Evolutionary conservation across 148 eudicot species (phyloP).

Genomic region (Spergularia bocconei): DNA sequence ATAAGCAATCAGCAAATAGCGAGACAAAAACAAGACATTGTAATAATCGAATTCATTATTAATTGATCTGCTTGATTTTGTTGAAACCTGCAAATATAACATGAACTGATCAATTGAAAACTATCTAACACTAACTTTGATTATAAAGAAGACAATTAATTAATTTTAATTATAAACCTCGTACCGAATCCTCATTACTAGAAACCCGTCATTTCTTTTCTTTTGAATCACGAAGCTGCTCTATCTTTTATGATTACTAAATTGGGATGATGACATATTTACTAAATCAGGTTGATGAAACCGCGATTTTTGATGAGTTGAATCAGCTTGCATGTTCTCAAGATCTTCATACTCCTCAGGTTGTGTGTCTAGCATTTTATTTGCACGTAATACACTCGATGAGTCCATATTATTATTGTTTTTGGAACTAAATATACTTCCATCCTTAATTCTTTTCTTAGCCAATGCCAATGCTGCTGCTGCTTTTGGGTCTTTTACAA

Average conservation of each 20-base stretch:
- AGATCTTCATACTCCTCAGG: constrained; percentile 26
- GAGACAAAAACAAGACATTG: neutral
- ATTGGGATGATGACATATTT: constrained; percentile 27
- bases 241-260: constrained; percentile 26
- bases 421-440: constrained; percentile 24
- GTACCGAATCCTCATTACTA: no score
- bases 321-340: neutral
- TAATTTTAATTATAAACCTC: no score
- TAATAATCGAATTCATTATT: neutral
- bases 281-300: constrained; percentile 23
- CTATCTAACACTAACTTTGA: no score
- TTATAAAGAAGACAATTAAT: no score
- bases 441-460: constrained; percentile 31
- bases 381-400: constrained; percentile 27
- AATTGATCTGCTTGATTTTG: neutral
- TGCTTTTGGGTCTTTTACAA: constrained; percentile 34
- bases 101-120: neutral
- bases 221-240: neutral
- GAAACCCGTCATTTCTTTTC: constrained; percentile 1
- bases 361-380: constrained; percentile 29
- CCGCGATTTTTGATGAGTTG: no score
- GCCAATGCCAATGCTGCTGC: constrained; percentile 36
- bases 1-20: neutral
- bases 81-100: neutral
- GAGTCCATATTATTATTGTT: constrained; percentile 26